Evolutionary conservation across 2,329 filamentous ascomycete species (phyloP).

Genomic region (Botrytis medusae): DNA sequence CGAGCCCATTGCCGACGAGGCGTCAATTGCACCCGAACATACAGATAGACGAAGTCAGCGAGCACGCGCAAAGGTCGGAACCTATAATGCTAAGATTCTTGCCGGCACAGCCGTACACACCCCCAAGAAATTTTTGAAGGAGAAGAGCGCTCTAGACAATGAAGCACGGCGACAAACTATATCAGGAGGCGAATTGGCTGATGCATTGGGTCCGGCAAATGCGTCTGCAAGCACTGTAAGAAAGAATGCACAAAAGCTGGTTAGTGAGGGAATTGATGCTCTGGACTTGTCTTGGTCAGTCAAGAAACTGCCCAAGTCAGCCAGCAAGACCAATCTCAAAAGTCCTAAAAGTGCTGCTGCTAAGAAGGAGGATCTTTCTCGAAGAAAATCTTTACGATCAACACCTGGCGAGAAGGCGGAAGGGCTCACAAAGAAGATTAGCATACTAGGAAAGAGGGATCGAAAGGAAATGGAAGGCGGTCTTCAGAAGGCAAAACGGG

Average conservation of each 20-base stretch:
- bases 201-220: slow-evolving; percentile 38
- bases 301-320: slow-evolving; percentile 42
- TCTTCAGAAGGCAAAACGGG: slow-evolving; percentile 52
- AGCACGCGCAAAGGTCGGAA: slow-evolving; percentile 53
- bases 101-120: slow-evolving; percentile 61
- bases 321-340: slow-evolving; percentile 32
- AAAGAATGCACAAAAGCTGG: slow-evolving; percentile 36
- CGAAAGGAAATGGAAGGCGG: slow-evolving; percentile 51
- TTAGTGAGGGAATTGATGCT: slow-evolving; percentile 48
- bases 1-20: slow-evolving; percentile 26
- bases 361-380: slow-evolving; percentile 36
- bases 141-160: slow-evolving; percentile 31
- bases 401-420: slow-evolving; percentile 45
- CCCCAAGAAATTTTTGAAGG: slow-evolving; percentile 45
- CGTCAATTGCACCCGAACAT: slow-evolving; percentile 20
- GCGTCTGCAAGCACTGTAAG: slow-evolving; percentile 32
- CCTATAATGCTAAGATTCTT: slow-evolving; percentile 67
- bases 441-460: slow-evolving; percentile 60
- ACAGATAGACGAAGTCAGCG: slow-evolving; percentile 52
- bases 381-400: slow-evolving; percentile 45
- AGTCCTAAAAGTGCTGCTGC: slow-evolving; percentile 37
- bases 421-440: slow-evolving; percentile 48
- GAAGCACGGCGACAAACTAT: slow-evolving; percentile 47
- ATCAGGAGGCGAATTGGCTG: slow-evolving; percentile 42
- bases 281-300: slow-evolving; percentile 48